Percentiles rank a stretch among this genome's conserved stretches.
phyloP scores from a whole-genome alignment of 192 early-diverging fungal genomes.

The Coemansia pectinata region DNA sequence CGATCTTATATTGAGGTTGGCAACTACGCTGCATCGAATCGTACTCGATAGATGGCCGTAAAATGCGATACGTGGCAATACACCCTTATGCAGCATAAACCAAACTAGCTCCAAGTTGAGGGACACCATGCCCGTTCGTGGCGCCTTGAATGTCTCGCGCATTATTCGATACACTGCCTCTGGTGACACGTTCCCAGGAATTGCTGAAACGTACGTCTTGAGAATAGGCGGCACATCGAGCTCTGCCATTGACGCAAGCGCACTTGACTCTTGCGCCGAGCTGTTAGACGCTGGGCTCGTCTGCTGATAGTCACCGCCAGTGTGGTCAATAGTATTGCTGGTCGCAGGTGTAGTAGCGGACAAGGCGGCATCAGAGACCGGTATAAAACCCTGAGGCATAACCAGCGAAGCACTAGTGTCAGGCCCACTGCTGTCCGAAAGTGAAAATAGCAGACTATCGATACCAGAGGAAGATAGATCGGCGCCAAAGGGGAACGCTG shows the following conservation, averaged over 20 bases:
- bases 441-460: neutral
- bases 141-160: conserved; percentile 50
- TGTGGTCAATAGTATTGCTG: neutral
- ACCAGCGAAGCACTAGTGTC: neutral
- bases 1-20: conserved; percentile 31
- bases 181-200: conserved; percentile 34
- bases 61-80: conserved; percentile 43
- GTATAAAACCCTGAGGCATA: neutral
- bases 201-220: conserved; percentile 25
- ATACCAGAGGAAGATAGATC: neutral
- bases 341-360: neutral
- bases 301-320: neutral
- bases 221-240: conserved; percentile 30
- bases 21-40: conserved; percentile 43
- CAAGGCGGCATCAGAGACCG: neutral
- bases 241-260: neutral
- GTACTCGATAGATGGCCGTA: conserved; percentile 49
- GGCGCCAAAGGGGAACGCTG: conserved; percentile 18
- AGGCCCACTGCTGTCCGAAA: conserved; percentile 3
- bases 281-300: neutral
- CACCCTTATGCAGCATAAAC: conserved; percentile 54
- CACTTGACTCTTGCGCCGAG: neutral
- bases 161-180: conserved; percentile 35
- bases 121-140: conserved; percentile 52
- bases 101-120: conserved; percentile 48